These are phyloP conservation scores for Aspergillus incahuasiensis DNA, from an alignment of 495 filamentous ascomycete species.

Conservation along the genomic window DNA sequence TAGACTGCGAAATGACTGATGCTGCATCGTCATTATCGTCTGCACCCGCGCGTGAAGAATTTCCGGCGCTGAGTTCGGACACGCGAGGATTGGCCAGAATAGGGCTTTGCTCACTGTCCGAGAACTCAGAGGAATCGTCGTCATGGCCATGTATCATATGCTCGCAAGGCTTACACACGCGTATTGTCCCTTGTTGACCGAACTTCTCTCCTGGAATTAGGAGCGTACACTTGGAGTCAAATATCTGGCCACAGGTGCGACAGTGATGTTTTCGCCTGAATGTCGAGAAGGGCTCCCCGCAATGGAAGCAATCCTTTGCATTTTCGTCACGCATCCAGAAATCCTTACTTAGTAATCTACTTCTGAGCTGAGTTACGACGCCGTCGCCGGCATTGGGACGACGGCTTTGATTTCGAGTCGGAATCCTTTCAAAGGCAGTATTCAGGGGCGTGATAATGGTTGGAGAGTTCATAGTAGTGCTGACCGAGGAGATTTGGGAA, in stretches of 20 bases:
- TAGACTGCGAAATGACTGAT: conserved; percentile 41
- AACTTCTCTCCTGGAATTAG: conserved; percentile 81
- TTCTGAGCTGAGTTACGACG: conserved; percentile 55
- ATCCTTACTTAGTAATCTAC: conserved; percentile 82
- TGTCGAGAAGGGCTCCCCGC: conserved; percentile 82
- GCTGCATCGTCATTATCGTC: conserved; percentile 47
- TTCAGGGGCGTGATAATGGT: conserved; percentile 33
- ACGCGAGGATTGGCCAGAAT: conserved; percentile 35
- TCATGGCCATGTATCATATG: conserved; percentile 85
- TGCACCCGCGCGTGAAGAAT: conserved; percentile 19
- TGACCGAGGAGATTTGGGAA: conserved; percentile 33
- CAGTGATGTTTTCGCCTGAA: conserved; percentile 97
- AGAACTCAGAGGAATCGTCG: conserved; percentile 86
- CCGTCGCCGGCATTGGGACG: conserved; percentile 25
- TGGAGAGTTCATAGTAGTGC: conserved; percentile 26
- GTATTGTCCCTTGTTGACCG: conserved; percentile 77
- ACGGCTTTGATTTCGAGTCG: conserved; percentile 18
- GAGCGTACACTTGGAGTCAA: conserved; percentile 93
- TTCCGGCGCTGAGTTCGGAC: conserved; percentile 31
- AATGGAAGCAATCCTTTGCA: conserved; percentile 94
- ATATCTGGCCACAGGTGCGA: conserved; percentile 88
- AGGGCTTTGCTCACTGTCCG: conserved; percentile 63
- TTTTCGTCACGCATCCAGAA: conserved; percentile 99
- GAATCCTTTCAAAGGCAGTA: conserved; percentile 22
- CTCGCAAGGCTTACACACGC: conserved; percentile 95